Percentiles rank a stretch among this genome's conserved stretches.
Evolutionary conservation across 2,329 filamentous ascomycete genomes (phyloP).

Genomic region (Sporothrix schenckii): DNA sequence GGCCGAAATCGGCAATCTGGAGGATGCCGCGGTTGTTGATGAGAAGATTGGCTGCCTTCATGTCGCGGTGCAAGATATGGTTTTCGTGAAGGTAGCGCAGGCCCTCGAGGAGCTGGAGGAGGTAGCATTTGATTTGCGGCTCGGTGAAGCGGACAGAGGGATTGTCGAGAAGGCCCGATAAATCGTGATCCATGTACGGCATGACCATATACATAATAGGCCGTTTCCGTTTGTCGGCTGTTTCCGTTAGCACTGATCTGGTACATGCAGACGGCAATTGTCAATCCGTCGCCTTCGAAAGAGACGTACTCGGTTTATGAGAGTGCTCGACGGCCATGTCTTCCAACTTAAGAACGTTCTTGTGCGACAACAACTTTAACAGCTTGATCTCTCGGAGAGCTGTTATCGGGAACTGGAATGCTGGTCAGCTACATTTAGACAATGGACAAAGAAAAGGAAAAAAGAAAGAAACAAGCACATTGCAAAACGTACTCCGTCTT

Average conservation of each 20-base stretch:
- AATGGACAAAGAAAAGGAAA: too few species aligned
- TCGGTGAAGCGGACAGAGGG: slow-evolving; percentile 84
- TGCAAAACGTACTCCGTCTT: slow-evolving; percentile 71
- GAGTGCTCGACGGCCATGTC: slow-evolving; percentile 93
- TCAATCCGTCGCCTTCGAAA: too few species aligned
- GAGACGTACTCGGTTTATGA: slow-evolving; percentile 58
- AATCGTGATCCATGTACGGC: slow-evolving; percentile 98
- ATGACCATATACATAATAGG: slow-evolving; percentile 98
- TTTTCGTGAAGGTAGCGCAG: slow-evolving; percentile 87
- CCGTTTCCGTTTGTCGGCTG: slow-evolving; percentile 75
- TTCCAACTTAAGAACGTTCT: slow-evolving; percentile 81
- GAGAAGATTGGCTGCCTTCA: slow-evolving; percentile 97
- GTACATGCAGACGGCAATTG: neutral
- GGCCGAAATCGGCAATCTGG: slow-evolving; percentile 95
- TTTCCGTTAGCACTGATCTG: slow-evolving; percentile 22
- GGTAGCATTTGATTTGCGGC: slow-evolving; percentile 96
- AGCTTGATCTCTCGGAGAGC: slow-evolving; percentile 97
- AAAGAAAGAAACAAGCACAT: too few species aligned
- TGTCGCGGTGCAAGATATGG: slow-evolving; percentile 91
- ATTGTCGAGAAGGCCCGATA: slow-evolving; percentile 96
- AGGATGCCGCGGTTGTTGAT: slow-evolving; percentile 93
- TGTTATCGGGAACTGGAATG: slow-evolving; percentile 83
- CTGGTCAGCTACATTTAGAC: neutral
- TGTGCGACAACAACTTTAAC: slow-evolving; percentile 89
- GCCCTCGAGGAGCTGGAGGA: slow-evolving; percentile 89